These are phyloP conservation scores for Phyllachora maydis DNA, from an alignment of 2,329 filamentous ascomycete species.

Conservation along the genomic window DNA sequence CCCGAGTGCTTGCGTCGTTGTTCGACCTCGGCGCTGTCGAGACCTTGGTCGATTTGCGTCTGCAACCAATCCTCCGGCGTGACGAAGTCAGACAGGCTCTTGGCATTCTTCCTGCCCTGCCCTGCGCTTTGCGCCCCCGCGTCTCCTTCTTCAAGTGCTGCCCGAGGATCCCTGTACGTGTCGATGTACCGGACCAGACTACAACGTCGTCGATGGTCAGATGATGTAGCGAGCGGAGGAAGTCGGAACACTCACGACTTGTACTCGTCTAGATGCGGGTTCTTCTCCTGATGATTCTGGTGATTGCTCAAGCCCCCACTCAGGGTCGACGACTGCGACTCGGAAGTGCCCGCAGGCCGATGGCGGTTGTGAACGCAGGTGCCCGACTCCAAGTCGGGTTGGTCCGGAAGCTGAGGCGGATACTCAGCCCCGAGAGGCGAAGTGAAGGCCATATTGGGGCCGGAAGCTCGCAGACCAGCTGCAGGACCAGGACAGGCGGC, in stretches of 20 bases:
- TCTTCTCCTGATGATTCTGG: constrained; percentile 8
- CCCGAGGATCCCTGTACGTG: constrained; percentile 14
- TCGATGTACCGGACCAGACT: constrained; percentile 13
- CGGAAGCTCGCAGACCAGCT: constrained; percentile 12
- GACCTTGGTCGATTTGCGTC: constrained; percentile 45
- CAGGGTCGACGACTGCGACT: no score
- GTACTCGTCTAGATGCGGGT: constrained; percentile 13
- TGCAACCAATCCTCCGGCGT: constrained; percentile 49
- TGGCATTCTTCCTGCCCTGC: constrained; percentile 10
- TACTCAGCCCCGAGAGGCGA: constrained; percentile 8
- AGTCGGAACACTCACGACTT: constrained; percentile 8
- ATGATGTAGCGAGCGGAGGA: not conserved
- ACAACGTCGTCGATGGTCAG: not conserved
- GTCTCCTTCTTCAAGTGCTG: constrained; percentile 10
- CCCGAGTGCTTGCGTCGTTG: constrained; percentile 42
- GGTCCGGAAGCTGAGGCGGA: constrained; percentile 10
- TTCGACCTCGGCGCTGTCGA: constrained; percentile 37
- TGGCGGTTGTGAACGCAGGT: constrained; percentile 10
- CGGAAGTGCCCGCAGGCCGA: constrained; percentile 7
- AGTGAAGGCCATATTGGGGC: no score
- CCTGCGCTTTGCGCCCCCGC: constrained; percentile 6
- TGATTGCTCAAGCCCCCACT: no score
- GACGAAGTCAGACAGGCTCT: constrained; percentile 13
- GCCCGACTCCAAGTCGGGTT: constrained; percentile 10
- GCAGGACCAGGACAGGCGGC: constrained; percentile 5